Percentiles rank a stretch among this genome's conserved stretches.
These are phyloP conservation scores for Ceratocystis harringtonii DNA, from an alignment of 2,329 filamentous ascomycete genomes.

Conservation along the genomic window DNA sequence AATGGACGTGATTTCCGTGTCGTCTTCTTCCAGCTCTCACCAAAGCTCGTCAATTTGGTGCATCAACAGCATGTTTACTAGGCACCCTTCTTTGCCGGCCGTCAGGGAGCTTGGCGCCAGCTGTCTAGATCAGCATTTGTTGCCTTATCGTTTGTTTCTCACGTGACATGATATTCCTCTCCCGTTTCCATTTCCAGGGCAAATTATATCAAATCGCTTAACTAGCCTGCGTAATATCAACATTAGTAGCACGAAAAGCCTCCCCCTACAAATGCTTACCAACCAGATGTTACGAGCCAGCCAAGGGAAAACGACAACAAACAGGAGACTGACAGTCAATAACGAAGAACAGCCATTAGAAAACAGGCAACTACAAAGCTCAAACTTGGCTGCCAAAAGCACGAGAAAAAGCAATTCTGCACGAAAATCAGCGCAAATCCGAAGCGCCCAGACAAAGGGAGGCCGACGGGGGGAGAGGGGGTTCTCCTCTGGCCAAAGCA, in stretches of 20 bases:
- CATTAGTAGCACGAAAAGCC: not conserved
- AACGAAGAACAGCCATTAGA: not conserved
- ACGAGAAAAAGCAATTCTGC: not conserved
- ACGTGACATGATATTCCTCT: not conserved
- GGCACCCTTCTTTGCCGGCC: not conserved
- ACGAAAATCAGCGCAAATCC: not conserved
- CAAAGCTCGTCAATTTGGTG: not conserved
- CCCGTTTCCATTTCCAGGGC: not conserved
- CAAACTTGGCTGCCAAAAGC: no score
- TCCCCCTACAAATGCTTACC: not conserved
- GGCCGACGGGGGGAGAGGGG: not conserved
- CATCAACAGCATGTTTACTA: not conserved
- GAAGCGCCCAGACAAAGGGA: not conserved
- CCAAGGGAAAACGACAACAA: not conserved
- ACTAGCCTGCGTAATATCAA: not conserved
- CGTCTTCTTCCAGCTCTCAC: not conserved
- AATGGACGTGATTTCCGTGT: not conserved
- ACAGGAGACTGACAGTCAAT: not conserved
- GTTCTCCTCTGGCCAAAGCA: not conserved
- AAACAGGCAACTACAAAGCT: not conserved
- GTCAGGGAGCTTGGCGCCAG: not conserved
- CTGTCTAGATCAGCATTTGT: not conserved
- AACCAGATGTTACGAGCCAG: not conserved
- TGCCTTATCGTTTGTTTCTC: not conserved
- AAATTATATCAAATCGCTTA: constrained; percentile 2